These are phyloP conservation scores for Aspergillus hortae DNA, from an alignment of 2,329 filamentous ascomycete species.

Conservation along the genomic window DNA sequence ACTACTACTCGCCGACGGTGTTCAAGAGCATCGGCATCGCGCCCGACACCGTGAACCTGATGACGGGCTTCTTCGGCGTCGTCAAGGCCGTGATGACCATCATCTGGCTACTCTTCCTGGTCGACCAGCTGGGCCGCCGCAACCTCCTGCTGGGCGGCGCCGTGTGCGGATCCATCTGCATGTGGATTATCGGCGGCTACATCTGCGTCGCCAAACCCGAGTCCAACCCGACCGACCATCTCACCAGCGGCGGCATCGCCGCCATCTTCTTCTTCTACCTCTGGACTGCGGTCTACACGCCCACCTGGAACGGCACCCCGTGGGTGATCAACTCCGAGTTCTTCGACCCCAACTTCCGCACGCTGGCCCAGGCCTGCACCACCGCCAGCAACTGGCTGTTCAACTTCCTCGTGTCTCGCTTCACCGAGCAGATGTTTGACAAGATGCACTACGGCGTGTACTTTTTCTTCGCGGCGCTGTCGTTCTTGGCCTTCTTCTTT, in stretches of 20 bases:
- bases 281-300: conserved; percentile 70
- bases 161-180: conserved; percentile 49
- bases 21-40: conserved; percentile 62
- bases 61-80: conserved; percentile 73
- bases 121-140: conserved; percentile 61
- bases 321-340: conserved; percentile 75
- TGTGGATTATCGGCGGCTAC: conserved; percentile 33
- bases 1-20: conserved; percentile 68
- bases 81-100: conserved; percentile 67
- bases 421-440: conserved; percentile 41
- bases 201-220: conserved; percentile 32
- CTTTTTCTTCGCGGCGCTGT: conserved; percentile 65
- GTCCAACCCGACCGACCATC: conserved; percentile 18
- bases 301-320: conserved; percentile 68
- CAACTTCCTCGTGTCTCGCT: conserved; percentile 34
- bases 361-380: conserved; percentile 68
- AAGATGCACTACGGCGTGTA: conserved; percentile 59
- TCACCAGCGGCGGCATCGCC: conserved; percentile 35
- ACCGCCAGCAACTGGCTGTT: conserved; percentile 35
- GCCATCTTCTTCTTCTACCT: conserved; percentile 66
- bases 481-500: conserved; percentile 56
- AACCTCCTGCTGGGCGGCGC: conserved; percentile 65
- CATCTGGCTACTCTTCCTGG: conserved; percentile 65
- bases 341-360: conserved; percentile 67
- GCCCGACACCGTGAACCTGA: conserved; percentile 55